Base-by-base conservation (phyloP, 1,284 basidiomycete genomes). In the Hortiboletus rubellus region DNA sequence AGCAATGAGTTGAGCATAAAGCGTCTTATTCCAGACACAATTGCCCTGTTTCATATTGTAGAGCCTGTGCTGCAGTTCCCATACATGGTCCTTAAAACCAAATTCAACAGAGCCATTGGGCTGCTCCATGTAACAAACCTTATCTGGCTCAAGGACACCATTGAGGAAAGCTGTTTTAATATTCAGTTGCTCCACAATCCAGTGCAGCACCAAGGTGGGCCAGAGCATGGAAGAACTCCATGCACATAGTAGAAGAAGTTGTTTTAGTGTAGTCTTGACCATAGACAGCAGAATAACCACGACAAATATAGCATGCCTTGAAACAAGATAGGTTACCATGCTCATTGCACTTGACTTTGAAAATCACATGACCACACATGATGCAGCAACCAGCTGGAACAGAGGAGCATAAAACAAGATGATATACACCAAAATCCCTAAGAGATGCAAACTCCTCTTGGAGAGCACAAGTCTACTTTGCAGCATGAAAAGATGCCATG, bases 391-490 rank as follows among this genome's bases (percentile, higher is more conserved):
- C 52, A 0, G 33, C 3, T 3, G 57, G 36, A 0, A 59, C 41
- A 7, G 54, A 27, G 1, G 62, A 61, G 3, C 53, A 58, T 0
- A 69, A 67, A 3, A 76, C 54, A 0, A 76, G 66, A 11, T 63
- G 50, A 48, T 71, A 77, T 0, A 74, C 71, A 2, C 65, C 60
- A 50, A 71, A 62, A 1, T 67, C 58, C 1, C 55, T 52, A 0
- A 74, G 52, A 0, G 63, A 63, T 0, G 52, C 24, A 1, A 69
- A 49, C 51, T 75, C 69, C 8, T 71, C 66, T 11, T 59, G 10
- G 17, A 61, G 63, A 1, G 56, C 71, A 27, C 27, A 27, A 6
- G 0, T 42, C 72, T 74, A 76, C 18, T 66, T 34, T 0, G 34
- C 51, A 0, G 64, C 60, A 15, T 72, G 59, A 0, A 63, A 54